Base-by-base conservation (phyloP, 2,329 filamentous ascomycete species). In the Fusarium cyanostomum region DNA sequence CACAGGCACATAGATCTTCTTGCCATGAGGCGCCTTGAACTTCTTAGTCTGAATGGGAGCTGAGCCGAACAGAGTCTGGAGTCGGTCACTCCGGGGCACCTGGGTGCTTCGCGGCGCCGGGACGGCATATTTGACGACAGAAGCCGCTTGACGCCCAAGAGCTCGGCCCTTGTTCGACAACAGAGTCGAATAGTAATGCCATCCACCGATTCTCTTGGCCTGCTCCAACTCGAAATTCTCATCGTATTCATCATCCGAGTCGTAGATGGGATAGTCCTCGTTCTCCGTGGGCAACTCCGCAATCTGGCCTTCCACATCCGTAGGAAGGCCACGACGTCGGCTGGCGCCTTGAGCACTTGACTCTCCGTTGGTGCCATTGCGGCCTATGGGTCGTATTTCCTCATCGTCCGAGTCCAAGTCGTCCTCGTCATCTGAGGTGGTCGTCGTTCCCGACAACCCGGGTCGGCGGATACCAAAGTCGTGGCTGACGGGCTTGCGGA, bases 1-100 rank as follows among this genome's bases (percentile, higher is more conserved):
- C 52, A 98, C 90, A 12, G 94, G 94, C 21, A 99, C 95, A 72
- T 98, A 94, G 57, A 99, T 98, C 76, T 92, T 92, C 86, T 94
- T 94, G 51, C 91, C 91, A 75, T 87, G 89, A 11, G 91, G 91
- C 8, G 91, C 91, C 74, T 87, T 89, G 80, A 93, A 87, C 68
- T 79, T 82, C 75, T 82, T 85, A 27, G 76, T 81, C 63, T 84
- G 81, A 24, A 89, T 82, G 78, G 88, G 69, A 71, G 83, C 77
- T 45, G 76, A 72, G 7, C 85, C 85, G 34, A 88, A 85, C 10
- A 87, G 79, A 70, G 81, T 78, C 60, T 81, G 75, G 33, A 81
- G 77, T 21, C 84, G 77, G 76, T 86, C 76, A 77, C 85, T 79
- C 70, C 86, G 77, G 71, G 87, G 84, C 75, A 92, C 78, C 72